Conservation (phyloP, 768 basidiomycete species). For the Boletus sp. region DNA sequence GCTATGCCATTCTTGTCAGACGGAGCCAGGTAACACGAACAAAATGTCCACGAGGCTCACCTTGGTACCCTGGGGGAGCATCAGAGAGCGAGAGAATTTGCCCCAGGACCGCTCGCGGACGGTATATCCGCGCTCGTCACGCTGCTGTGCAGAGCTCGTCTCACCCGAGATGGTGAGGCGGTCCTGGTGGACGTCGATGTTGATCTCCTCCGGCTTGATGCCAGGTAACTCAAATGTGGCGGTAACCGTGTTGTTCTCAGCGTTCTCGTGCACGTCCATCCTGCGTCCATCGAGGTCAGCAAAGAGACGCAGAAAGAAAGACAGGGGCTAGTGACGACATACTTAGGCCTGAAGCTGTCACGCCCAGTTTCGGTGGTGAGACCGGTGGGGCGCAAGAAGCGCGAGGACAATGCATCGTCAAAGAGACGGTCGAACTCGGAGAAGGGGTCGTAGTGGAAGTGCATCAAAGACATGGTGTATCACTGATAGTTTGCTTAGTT, state of each 20-base stretch:
- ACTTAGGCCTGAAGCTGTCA: conserved; percentile 33
- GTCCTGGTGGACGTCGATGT: conserved; percentile 49
- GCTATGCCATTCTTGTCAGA: conserved; percentile 13
- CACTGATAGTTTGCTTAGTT: not conserved
- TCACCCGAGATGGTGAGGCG: conserved; percentile 53
- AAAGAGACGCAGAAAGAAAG: not conserved
- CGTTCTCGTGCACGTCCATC: conserved; percentile 54
- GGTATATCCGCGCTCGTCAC: conserved; percentile 34
- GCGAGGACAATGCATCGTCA: conserved; percentile 35
- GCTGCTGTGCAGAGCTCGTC: conserved; percentile 30
- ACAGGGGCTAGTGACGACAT: not conserved
- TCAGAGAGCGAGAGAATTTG: conserved; percentile 45
- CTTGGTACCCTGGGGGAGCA: conserved; percentile 48
- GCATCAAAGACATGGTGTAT: conserved; percentile 25
- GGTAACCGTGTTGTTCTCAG: conserved; percentile 44
- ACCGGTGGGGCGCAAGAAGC: conserved; percentile 18
- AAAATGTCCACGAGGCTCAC: conserved; percentile 21
- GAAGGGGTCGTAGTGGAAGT: conserved; percentile 37
- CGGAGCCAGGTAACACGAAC: not conserved
- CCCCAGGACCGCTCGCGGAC: conserved; percentile 47
- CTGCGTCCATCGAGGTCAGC: conserved; percentile 27
- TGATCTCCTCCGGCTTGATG: conserved; percentile 46
- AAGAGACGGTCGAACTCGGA: conserved; percentile 44
- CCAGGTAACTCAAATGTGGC: conserved; percentile 61
- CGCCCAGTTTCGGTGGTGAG: conserved; percentile 5